Evolutionary conservation across 2,329 filamentous ascomycete genomes (phyloP).

Genomic region (Diaporthe helianthi): DNA sequence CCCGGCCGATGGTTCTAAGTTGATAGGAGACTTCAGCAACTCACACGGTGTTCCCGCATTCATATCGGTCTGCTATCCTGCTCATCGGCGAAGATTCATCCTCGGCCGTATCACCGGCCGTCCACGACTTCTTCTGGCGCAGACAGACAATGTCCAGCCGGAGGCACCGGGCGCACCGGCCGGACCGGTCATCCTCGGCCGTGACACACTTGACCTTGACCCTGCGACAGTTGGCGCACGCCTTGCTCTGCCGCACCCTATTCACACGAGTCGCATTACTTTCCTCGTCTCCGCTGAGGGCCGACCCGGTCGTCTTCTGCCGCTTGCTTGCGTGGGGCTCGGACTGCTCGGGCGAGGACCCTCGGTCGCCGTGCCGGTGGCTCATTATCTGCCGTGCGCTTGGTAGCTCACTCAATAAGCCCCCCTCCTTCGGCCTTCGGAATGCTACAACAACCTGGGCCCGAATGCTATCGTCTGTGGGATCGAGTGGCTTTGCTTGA

Average conservation of each 20-base stretch:
- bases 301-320: neutral
- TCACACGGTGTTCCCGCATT: conserved; percentile 3
- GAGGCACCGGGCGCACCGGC: neutral
- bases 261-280: neutral
- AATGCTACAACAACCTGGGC: neutral
- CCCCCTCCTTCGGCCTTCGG: neutral
- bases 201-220: conserved; percentile 20
- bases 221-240: neutral
- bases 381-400: neutral
- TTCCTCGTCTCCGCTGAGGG: neutral
- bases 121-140: conserved; percentile 8
- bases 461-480: neutral
- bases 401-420: neutral
- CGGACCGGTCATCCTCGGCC: neutral
- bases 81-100: neutral
- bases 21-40: neutral
- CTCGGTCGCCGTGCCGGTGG: neutral
- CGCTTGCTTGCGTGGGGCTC: conserved; percentile 1
- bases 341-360: conserved; percentile 7
- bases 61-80: neutral
- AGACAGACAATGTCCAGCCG: conserved; percentile 11
- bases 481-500: neutral
- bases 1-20: no score
- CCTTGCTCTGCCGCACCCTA: neutral
- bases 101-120: neutral